These are phyloP conservation scores for Dicorynia guianensis DNA, from an alignment of 306 rosid genomes.

Conservation along the genomic window DNA sequence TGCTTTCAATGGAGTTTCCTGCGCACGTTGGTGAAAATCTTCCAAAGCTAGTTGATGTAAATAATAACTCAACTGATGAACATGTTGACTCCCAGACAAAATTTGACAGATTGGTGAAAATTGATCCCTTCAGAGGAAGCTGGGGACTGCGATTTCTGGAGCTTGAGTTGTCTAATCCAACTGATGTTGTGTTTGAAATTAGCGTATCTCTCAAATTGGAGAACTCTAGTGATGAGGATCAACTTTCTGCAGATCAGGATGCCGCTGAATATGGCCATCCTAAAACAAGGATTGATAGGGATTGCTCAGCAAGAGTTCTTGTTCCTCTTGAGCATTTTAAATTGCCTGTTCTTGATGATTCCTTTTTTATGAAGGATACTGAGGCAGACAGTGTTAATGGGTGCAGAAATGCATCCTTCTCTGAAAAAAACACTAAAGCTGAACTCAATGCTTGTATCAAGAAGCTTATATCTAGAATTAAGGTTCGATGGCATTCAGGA, in stretches of 20 bases:
- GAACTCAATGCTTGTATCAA: slow-evolving; percentile 91
- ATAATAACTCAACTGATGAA: slow-evolving; percentile 51
- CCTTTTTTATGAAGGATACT: slow-evolving; percentile 76
- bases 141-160: slow-evolving; percentile 95
- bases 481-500: slow-evolving; percentile 92
- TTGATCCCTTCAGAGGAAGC: slow-evolving; percentile 93
- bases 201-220: slow-evolving; percentile 86
- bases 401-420: slow-evolving; percentile 67
- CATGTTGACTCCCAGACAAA: slow-evolving; percentile 54
- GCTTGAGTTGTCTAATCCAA: slow-evolving; percentile 92
- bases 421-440: slow-evolving; percentile 81
- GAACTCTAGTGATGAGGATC: slow-evolving; percentile 58
- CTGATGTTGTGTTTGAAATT: slow-evolving; percentile 85
- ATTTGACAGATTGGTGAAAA: slow-evolving; percentile 84
- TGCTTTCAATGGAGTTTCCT: slow-evolving; percentile 98
- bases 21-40: slow-evolving; percentile 87
- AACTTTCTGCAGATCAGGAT: slow-evolving; percentile 54
- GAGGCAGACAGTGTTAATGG: slow-evolving; percentile 51
- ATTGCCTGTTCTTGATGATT: slow-evolving; percentile 91
- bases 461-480: slow-evolving; percentile 88
- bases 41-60: slow-evolving; percentile 57
- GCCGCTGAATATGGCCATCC: slow-evolving; percentile 79
- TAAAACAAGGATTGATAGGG: slow-evolving; percentile 87
- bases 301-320: slow-evolving; percentile 92
- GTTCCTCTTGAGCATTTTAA: slow-evolving; percentile 94